Percentiles rank a stretch among this genome's conserved stretches.
phyloP scores from a whole-genome alignment of 225 moss, liverwort and hornwort genomes.

The Marchantia polymorpha region DNA sequence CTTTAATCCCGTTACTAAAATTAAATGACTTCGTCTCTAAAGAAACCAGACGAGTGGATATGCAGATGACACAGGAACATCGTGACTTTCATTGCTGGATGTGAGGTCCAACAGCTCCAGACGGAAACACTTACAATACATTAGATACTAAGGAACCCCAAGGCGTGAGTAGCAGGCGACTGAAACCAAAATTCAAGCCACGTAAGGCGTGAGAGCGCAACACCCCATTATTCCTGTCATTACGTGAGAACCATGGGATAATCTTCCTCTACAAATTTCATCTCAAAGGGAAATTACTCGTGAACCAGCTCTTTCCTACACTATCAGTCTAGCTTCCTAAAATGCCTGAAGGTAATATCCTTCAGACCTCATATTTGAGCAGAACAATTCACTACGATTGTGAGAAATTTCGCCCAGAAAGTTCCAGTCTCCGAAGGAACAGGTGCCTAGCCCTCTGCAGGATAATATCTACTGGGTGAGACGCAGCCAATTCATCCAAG shows the following conservation, averaged over 20 bases:
- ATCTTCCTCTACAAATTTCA: not conserved
- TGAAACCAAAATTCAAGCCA: not conserved
- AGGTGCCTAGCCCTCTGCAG: not conserved
- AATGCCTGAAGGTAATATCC: not conserved
- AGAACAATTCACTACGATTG: not conserved
- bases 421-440: not conserved
- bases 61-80: too few species aligned
- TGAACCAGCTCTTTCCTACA: not conserved
- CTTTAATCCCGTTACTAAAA: too few species aligned
- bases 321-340: not conserved
- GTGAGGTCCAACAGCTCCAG: too few species aligned
- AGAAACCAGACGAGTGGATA: too few species aligned
- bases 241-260: not conserved
- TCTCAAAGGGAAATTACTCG: not conserved
- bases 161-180: too few species aligned
- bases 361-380: not conserved
- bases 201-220: not conserved
- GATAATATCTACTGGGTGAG: not conserved
- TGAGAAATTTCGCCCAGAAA: not conserved
- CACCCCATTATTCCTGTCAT: not conserved
- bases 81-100: too few species aligned
- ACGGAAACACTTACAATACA: too few species aligned
- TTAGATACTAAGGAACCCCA: too few species aligned
- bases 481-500: not conserved
- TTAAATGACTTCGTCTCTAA: too few species aligned